Evolutionary conservation across 2,329 filamentous ascomycete genomes (phyloP).

Genomic region (Clarireedia hainanense): DNA sequence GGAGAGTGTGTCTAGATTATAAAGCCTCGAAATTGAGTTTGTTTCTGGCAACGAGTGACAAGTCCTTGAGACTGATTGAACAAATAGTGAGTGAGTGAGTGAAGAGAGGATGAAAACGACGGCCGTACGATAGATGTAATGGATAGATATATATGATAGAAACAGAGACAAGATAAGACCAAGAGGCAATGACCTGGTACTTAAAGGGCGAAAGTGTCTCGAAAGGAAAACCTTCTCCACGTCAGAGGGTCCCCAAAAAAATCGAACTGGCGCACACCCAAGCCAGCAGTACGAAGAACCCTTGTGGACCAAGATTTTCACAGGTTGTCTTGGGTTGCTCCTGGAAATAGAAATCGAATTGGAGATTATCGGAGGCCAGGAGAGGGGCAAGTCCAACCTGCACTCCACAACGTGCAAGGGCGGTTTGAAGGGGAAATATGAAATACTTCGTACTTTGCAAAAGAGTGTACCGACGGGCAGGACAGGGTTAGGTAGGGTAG

Average conservation of each 20-base stretch:
- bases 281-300: neutral
- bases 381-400: neutral
- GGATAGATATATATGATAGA: neutral
- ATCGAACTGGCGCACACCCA: no score
- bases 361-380: neutral
- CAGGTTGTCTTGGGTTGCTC: neutral
- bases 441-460: neutral
- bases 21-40: neutral
- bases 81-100: neutral
- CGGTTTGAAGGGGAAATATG: neutral
- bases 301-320: neutral
- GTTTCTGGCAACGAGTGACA: constrained; percentile 5
- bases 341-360: neutral
- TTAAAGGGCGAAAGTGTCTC: constrained; percentile 1
- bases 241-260: no score
- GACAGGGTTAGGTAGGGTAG: no score
- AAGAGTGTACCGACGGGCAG: no score
- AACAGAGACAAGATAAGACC: neutral
- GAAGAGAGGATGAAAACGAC: neutral
- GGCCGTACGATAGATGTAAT: neutral
- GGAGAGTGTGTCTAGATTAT: neutral
- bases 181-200: constrained; percentile 1
- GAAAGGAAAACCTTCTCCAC: neutral
- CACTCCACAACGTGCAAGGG: neutral
- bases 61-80: neutral